Percentiles rank a stretch among this genome's conserved stretches.
phyloP scores from a whole-genome alignment of 768 basidiomycete species.

The Melanogaster broomeanus region DNA sequence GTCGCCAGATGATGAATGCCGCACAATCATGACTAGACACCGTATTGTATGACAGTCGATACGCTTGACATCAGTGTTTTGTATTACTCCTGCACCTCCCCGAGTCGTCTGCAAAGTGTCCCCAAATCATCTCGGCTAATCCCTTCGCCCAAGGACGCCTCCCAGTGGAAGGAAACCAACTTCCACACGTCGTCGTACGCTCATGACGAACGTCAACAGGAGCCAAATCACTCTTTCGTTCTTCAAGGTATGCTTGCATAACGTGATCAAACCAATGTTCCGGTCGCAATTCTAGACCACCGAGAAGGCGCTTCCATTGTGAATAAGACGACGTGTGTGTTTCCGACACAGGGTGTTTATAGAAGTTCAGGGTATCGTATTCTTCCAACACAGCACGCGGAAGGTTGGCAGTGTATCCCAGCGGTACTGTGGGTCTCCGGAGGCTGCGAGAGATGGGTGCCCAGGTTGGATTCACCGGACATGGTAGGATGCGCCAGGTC shows the following conservation, averaged over 20 bases:
- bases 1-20: no score
- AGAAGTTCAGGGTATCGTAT: no score
- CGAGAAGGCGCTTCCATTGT: background rate
- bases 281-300: background rate
- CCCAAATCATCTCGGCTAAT: background rate
- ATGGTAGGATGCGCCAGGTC: background rate
- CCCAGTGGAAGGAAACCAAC: background rate
- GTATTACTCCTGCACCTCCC: no score
- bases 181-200: background rate
- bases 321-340: background rate
- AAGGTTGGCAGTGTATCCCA: background rate
- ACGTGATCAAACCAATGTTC: background rate
- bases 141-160: background rate
- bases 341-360: no score
- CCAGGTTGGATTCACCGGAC: background rate
- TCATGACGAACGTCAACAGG: background rate
- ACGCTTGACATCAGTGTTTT: no score
- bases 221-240: background rate
- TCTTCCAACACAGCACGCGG: no score
- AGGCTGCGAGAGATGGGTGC: conserved; percentile 34
- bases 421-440: background rate
- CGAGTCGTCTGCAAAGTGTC: no score
- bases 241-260: background rate
- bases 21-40: no score
- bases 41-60: no score